These are phyloP conservation scores for Borealophlyctis nickersoniae DNA, from an alignment of 192 early-diverging fungal genomes.

Conservation along the genomic window DNA sequence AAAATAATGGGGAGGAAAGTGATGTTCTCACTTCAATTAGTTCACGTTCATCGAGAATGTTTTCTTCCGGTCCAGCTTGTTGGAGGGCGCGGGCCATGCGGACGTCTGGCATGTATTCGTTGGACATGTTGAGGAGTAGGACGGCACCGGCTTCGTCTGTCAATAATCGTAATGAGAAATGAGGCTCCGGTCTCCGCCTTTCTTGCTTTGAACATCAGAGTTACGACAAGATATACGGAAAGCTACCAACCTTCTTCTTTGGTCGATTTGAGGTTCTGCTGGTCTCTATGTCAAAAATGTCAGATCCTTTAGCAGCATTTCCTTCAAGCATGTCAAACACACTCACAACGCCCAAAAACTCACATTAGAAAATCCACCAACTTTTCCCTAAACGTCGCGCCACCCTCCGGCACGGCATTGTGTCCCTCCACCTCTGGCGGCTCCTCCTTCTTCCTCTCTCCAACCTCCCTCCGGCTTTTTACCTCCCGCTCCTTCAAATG, in stretches of 20 bases:
- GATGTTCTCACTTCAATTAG: constrained; percentile 16
- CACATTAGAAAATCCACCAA: constrained; percentile 55
- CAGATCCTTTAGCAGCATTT: background rate
- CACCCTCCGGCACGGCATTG: constrained; percentile 21
- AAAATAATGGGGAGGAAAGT: constrained; percentile 1
- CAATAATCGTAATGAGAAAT: no score
- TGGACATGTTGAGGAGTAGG: constrained; percentile 11
- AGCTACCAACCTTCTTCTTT: constrained; percentile 18
- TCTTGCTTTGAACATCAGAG: no score
- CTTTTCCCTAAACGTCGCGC: constrained; percentile 40
- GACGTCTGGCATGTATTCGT: constrained; percentile 15
- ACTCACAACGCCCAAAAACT: background rate
- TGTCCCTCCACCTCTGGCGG: constrained; percentile 15
- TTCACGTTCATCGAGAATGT: constrained; percentile 7
- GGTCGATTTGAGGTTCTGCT: constrained; percentile 37
- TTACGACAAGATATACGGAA: constrained; percentile 2
- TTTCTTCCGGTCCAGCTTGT: constrained; percentile 9
- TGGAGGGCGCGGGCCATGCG: background rate
- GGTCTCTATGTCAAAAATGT: constrained; percentile 33
- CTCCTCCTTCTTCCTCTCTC: background rate
- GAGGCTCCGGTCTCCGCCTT: no score
- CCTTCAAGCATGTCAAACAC: constrained; percentile 1
- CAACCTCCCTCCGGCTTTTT: background rate
- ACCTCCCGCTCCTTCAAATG: constrained; percentile 13
- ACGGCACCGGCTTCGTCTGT: constrained; percentile 27